Base-by-base conservation (phyloP, 768 basidiomycete species). In the Lactarius tabidus region DNA sequence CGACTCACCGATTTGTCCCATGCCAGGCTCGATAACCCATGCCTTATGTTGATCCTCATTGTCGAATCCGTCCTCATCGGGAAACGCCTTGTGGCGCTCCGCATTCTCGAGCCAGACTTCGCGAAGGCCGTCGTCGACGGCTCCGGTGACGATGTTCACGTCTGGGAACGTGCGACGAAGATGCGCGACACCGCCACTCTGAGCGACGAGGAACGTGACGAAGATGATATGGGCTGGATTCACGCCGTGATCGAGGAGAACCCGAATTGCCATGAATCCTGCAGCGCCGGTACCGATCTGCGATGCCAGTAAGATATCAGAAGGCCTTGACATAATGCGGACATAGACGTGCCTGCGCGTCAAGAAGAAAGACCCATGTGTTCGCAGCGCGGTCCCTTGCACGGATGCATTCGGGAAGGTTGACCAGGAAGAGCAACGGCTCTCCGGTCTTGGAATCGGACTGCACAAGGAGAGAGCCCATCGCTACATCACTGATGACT, bases 281-380 rank as follows among this genome's bases (percentile, higher is more conserved):
- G 92, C 86, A 0, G 95, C 95, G 6, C 89, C 96, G 0, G 96
- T 98, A 7, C 93, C 94, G 74, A 98, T 93, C 88, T 96, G 69
- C 20, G 39, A 17, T 23, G 10, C n/a, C 48, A 17, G 51, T 41
- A 35, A 20, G 36, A 33, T 18, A 26, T 48, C 17, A 17, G 18
- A 33, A 20, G 52, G 43, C 54, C 31, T 23, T 57, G 6, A 39
- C 45, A n/a, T 51, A 36, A 26, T 26, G 20, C 20, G 63, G 28
- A 14, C 51, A 7, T 31, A 36, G 45, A 15, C 72, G 20, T 71
- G 86, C 91, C 80, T 96, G 95, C 20, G 91, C 89, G 72, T 98
- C 96, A 48, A 98, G 81, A 14, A 99, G 75, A 74, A 97, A 90
- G 1, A 97, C 95, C 79, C 86, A 91, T 0, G 89, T 78, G 35